phyloP scores from a whole-genome alignment of 2,329 filamentous ascomycete genomes.

The Aspergillus clavatus region DNA sequence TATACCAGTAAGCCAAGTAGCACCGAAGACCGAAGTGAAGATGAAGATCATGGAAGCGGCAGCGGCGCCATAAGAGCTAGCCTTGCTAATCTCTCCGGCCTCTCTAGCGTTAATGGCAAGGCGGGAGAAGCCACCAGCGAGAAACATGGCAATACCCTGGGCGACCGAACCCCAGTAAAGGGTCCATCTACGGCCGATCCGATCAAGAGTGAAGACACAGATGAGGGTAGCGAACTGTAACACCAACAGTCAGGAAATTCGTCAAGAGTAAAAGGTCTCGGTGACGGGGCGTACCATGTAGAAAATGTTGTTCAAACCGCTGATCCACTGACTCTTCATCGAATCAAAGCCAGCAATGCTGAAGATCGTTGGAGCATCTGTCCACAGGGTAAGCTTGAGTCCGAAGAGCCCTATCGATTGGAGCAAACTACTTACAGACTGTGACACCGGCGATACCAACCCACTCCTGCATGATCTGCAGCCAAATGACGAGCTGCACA shows the following conservation, averaged over 20 bases:
- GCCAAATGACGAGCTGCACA: constrained; percentile 66
- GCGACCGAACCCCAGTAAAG: constrained; percentile 63
- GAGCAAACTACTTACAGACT: constrained; percentile 40
- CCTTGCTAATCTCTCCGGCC: constrained; percentile 43
- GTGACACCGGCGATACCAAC: constrained; percentile 66
- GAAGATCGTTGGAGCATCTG: constrained; percentile 54
- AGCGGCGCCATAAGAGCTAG: constrained; percentile 55
- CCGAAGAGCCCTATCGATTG: background rate
- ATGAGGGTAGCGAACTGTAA: constrained; percentile 59
- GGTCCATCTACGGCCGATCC: constrained; percentile 64
- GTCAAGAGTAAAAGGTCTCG: background rate
- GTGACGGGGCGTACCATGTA: constrained; percentile 45
- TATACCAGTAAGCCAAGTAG: constrained; percentile 52
- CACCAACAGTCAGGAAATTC: constrained; percentile 1
- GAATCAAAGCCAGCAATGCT: constrained; percentile 62
- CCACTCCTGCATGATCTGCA: constrained; percentile 68
- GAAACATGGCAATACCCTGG: constrained; percentile 63
- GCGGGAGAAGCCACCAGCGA: constrained; percentile 59
- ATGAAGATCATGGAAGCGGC: constrained; percentile 68
- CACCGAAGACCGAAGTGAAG: constrained; percentile 61
- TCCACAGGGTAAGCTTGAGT: background rate
- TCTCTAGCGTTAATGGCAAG: constrained; percentile 48
- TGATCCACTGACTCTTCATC: constrained; percentile 59
- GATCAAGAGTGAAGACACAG: constrained; percentile 65
- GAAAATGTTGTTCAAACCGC: constrained; percentile 53